phyloP scores from a whole-genome alignment of 805 yeast genomes.

The Candida piceae region DNA sequence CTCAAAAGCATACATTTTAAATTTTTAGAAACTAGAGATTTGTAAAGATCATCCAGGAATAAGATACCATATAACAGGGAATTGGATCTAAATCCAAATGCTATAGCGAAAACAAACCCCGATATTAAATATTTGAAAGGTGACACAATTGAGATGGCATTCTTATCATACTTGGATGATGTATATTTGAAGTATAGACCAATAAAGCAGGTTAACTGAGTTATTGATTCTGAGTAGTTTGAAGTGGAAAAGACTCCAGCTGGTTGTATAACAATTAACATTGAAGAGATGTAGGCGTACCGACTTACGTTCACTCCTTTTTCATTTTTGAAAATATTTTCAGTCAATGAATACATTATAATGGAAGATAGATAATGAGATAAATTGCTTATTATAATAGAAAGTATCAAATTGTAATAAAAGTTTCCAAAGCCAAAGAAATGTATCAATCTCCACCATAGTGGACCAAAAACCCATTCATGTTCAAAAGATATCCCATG shows the following conservation, averaged over 20 bases:
- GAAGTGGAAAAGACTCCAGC: constrained; percentile 75
- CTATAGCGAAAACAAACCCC: constrained; percentile 50
- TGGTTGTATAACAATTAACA: constrained; percentile 58
- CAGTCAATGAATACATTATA: constrained; percentile 46
- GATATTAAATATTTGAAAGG: constrained; percentile 34
- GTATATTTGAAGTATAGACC: constrained; percentile 51
- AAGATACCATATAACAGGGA: constrained; percentile 66
- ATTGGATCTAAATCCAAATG: constrained; percentile 69
- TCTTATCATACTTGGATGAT: constrained; percentile 8
- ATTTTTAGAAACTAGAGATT: constrained; percentile 12
- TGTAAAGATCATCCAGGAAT: constrained; percentile 52
- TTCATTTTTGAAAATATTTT: constrained; percentile 8
- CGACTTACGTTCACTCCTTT: background rate
- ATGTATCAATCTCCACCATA: constrained; percentile 55
- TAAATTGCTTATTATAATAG: constrained; percentile 45
- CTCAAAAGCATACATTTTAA: constrained; percentile 17
- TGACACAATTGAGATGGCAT: constrained; percentile 3
- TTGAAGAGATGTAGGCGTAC: constrained; percentile 16
- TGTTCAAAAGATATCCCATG: constrained; percentile 67
- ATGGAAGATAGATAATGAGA: constrained; percentile 47
- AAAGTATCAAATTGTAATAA: constrained; percentile 41
- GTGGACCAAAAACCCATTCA: constrained; percentile 81
- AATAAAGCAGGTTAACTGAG: constrained; percentile 53
- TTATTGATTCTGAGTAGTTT: constrained; percentile 72
- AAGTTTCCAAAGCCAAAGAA: constrained; percentile 26